A percentile compares a stretch with the other conserved stretches of the same genome.
phyloP scores from a whole-genome alignment of 495 filamentous ascomycete species.

The Bacidia rubella region DNA sequence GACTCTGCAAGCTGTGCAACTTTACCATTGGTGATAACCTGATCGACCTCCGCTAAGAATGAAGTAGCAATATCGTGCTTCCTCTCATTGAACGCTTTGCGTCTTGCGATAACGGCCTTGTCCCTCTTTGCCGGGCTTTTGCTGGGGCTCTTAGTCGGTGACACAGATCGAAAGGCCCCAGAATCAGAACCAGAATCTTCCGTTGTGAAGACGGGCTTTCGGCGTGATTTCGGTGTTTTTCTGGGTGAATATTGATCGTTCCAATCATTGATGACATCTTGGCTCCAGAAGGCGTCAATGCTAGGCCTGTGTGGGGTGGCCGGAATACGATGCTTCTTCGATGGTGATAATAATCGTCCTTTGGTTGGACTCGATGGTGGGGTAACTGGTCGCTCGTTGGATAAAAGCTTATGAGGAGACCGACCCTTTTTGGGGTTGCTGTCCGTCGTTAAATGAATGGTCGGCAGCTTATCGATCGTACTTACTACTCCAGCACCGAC shows the following conservation, averaged over 20 bases:
- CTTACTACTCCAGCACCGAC: constrained; percentile 10
- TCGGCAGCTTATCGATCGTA: neutral
- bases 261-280: constrained; percentile 65
- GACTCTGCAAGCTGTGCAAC: constrained; percentile 43
- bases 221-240: constrained; percentile 30
- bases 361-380: constrained; percentile 35
- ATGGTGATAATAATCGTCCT: constrained; percentile 34
- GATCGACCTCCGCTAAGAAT: constrained; percentile 67
- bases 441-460: neutral
- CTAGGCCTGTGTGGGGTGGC: constrained; percentile 48
- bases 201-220: constrained; percentile 24
- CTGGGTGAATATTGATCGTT: constrained; percentile 63
- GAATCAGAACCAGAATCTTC: constrained; percentile 20
- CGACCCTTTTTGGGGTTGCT: constrained; percentile 14
- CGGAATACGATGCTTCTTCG: constrained; percentile 38
- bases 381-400: constrained; percentile 14
- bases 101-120: constrained; percentile 29
- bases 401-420: constrained; percentile 9
- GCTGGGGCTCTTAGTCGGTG: constrained; percentile 11
- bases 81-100: constrained; percentile 49
- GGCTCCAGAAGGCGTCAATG: constrained; percentile 70
- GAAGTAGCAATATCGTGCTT: constrained; percentile 53
- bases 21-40: constrained; percentile 45
- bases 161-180: constrained; percentile 6
- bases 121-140: constrained; percentile 33